Conservation (phyloP, 2,329 filamentous ascomycete species). For the Trichoderma citrinoviride region DNA sequence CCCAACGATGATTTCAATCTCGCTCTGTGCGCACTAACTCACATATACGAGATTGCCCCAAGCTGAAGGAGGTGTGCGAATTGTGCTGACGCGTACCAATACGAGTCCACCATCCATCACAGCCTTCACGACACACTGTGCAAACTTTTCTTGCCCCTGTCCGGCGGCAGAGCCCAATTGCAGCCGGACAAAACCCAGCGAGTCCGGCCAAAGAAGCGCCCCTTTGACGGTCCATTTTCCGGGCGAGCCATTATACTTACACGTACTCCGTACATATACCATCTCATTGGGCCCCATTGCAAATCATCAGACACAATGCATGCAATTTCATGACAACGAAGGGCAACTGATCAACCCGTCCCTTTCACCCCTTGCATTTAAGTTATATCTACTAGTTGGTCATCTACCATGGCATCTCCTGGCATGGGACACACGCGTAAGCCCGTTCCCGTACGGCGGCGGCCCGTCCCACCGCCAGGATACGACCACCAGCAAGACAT, state of each 20-base stretch:
- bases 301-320: constrained; percentile 1
- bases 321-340: not conserved
- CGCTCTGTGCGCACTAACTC: not conserved
- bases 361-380: not conserved
- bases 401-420: not conserved
- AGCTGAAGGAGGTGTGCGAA: not conserved
- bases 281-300: not conserved
- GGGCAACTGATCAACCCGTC: not conserved
- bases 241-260: constrained; percentile 16
- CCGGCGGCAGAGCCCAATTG: not conserved
- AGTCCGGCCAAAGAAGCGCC: not conserved
- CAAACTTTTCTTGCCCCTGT: not conserved
- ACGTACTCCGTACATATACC: too few species aligned
- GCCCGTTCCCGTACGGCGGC: constrained; percentile 13
- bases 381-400: too few species aligned
- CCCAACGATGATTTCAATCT: constrained; percentile 11
- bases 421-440: not conserved
- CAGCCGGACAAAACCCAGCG: not conserved
- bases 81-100: constrained; percentile 14
- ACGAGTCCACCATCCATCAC: not conserved
- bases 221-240: constrained; percentile 5
- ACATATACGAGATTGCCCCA: not conserved
- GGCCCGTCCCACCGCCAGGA: constrained; percentile 9
- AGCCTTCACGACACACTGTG: not conserved
- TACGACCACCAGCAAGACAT: constrained; percentile 3